Conservation (phyloP, 441 rosid genomes). For the Pelargonium australe region DNA sequence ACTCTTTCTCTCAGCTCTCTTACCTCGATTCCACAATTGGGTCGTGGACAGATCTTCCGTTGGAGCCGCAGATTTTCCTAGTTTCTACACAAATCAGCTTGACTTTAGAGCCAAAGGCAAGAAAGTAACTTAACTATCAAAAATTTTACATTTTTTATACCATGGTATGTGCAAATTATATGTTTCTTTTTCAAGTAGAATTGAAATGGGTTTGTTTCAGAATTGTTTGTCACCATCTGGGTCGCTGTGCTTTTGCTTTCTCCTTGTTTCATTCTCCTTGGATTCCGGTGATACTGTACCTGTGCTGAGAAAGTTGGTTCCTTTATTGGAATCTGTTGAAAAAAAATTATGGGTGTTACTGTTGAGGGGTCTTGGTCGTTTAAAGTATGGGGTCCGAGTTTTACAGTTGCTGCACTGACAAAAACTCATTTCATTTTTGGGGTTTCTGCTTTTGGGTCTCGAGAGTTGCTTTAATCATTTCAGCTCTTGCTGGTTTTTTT, state of each 20-base stretch:
- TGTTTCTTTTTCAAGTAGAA: slow-evolving; percentile 11
- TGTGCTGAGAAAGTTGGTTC: slow-evolving; percentile 28
- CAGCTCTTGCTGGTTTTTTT: neutral
- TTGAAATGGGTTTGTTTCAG: slow-evolving; percentile 17
- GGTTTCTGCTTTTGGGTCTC: neutral
- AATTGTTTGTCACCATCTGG: slow-evolving; percentile 21
- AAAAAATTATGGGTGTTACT: neutral
- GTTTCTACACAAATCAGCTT: too few species aligned
- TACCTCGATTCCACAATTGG: too few species aligned
- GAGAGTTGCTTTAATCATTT: neutral
- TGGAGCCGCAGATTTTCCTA: too few species aligned
- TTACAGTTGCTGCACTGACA: slow-evolving; percentile 5
- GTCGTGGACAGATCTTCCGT: too few species aligned
- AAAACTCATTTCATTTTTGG: slow-evolving; percentile 1
- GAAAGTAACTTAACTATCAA: too few species aligned
- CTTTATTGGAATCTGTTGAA: slow-evolving; percentile 38
- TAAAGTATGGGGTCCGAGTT: slow-evolving; percentile 14
- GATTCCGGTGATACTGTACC: slow-evolving; percentile 28
- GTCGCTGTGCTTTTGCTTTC: slow-evolving; percentile 19
- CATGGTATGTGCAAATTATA: too few species aligned
- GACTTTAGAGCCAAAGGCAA: too few species aligned
- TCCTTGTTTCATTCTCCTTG: slow-evolving; percentile 27
- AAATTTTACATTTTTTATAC: too few species aligned
- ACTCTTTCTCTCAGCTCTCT: too few species aligned
- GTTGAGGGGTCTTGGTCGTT: slow-evolving; percentile 24